phyloP scores from a whole-genome alignment of 1,139 yeast species.

The Debaryomyces psychrophilus region DNA sequence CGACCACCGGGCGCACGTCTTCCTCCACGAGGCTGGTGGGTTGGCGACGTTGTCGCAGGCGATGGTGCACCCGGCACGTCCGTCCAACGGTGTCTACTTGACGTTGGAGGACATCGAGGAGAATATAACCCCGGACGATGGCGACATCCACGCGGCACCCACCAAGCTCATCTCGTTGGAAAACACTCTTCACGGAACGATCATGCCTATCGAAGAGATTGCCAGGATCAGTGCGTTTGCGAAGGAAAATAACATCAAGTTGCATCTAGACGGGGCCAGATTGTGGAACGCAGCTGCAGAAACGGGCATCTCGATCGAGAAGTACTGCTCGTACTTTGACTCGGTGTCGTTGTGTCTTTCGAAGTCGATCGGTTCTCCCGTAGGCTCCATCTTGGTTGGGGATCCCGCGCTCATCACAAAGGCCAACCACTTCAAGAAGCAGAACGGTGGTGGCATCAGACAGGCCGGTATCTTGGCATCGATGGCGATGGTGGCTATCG shows the following conservation, averaged over 20 bases:
- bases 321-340: constrained; percentile 81
- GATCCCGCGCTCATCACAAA: constrained; percentile 59
- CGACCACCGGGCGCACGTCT: constrained; percentile 86
- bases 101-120: constrained; percentile 78
- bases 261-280: constrained; percentile 96
- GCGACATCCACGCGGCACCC: constrained; percentile 88
- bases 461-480: constrained; percentile 83
- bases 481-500: constrained; percentile 81
- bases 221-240: constrained; percentile 74
- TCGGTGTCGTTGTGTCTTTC: constrained; percentile 88
- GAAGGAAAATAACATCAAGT: constrained; percentile 57
- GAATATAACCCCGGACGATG: constrained; percentile 71
- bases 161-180: constrained; percentile 84
- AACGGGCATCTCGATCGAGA: constrained; percentile 67
- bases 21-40: constrained; percentile 87
- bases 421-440: constrained; percentile 88
- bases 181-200: constrained; percentile 83
- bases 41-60: constrained; percentile 88
- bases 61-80: constrained; percentile 84
- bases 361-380: constrained; percentile 92
- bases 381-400: constrained; percentile 89
- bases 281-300: constrained; percentile 87
- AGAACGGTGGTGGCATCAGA: constrained; percentile 93
- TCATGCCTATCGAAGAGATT: constrained; percentile 82
- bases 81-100: constrained; percentile 71